Conservation (phyloP, 176 grass and related monocot species). For the Zoysia japonica region DNA sequence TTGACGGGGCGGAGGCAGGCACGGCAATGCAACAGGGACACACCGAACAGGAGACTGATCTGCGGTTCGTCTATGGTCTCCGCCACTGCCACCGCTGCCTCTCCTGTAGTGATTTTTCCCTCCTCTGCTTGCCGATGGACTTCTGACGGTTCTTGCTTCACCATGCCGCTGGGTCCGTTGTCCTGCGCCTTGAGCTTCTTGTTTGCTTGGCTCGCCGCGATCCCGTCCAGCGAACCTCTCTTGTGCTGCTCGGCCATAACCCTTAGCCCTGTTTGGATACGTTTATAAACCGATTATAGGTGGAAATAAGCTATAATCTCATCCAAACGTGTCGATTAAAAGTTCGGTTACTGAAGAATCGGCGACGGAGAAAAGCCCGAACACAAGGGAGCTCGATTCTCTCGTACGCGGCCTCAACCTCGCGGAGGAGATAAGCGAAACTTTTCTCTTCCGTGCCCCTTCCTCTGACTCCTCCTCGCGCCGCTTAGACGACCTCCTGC, state of each 20-base stretch:
- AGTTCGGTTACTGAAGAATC: no score
- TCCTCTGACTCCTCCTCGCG: no score
- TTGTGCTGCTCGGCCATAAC: background rate
- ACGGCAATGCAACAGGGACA: slow-evolving; percentile 4
- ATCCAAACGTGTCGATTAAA: no score
- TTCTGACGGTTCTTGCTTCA: background rate
- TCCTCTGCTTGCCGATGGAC: background rate
- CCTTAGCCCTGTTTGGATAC: no score
- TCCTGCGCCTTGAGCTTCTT: background rate
- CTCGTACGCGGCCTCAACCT: no score
- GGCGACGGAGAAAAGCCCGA: no score
- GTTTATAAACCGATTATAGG: no score
- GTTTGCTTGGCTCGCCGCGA: background rate
- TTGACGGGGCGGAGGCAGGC: background rate
- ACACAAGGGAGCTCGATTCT: no score
- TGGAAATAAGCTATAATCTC: no score
- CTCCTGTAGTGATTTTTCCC: background rate
- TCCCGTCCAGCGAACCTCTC: background rate
- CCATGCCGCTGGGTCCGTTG: background rate
- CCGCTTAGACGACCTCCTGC: no score
- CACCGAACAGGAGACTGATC: background rate
- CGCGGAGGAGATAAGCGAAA: no score
- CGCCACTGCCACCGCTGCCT: background rate
- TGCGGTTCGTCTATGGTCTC: background rate
- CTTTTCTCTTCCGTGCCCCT: no score